Conservation (phyloP, 192 early-diverging fungal genomes). For the Podila epicladia region DNA sequence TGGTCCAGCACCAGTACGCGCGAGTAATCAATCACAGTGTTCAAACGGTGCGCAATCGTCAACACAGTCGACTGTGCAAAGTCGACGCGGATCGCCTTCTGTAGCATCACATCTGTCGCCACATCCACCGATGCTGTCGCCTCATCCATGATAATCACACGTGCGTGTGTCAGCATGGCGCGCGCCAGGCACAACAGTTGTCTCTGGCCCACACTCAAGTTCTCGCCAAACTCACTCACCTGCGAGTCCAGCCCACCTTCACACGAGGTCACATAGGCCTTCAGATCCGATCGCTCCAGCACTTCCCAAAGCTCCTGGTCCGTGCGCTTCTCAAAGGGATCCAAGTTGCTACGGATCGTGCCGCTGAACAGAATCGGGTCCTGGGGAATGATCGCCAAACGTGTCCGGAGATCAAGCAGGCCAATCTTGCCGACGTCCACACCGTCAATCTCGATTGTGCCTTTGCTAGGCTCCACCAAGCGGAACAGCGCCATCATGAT, state of each 20-base stretch:
- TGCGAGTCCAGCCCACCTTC: constrained; percentile 62
- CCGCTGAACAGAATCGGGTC: constrained; percentile 81
- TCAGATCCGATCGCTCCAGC: constrained; percentile 70
- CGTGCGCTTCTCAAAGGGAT: constrained; percentile 74
- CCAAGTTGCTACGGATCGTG: constrained; percentile 81
- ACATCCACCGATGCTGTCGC: constrained; percentile 66
- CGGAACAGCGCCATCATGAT: constrained; percentile 80
- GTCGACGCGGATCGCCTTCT: constrained; percentile 65
- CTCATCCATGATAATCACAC: constrained; percentile 62
- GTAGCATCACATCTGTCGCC: constrained; percentile 75
- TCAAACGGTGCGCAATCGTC: constrained; percentile 72
- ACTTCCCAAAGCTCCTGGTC: constrained; percentile 75
- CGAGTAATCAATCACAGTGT: constrained; percentile 57
- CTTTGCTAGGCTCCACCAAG: constrained; percentile 76
- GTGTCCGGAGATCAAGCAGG: constrained; percentile 74
- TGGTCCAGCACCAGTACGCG: constrained; percentile 54
- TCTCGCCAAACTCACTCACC: constrained; percentile 76
- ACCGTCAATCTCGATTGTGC: constrained; percentile 79
- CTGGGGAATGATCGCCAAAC: constrained; percentile 83
- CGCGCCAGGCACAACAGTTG: constrained; percentile 88
- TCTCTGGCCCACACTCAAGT: constrained; percentile 84
- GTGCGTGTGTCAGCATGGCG: constrained; percentile 76
- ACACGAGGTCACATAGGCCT: constrained; percentile 26
- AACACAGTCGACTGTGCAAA: constrained; percentile 63
- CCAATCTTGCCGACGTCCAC: constrained; percentile 81